Evolutionary conservation across 2,329 filamentous ascomycete genomes (phyloP).

Genomic region (Grosmannia penicillata): DNA sequence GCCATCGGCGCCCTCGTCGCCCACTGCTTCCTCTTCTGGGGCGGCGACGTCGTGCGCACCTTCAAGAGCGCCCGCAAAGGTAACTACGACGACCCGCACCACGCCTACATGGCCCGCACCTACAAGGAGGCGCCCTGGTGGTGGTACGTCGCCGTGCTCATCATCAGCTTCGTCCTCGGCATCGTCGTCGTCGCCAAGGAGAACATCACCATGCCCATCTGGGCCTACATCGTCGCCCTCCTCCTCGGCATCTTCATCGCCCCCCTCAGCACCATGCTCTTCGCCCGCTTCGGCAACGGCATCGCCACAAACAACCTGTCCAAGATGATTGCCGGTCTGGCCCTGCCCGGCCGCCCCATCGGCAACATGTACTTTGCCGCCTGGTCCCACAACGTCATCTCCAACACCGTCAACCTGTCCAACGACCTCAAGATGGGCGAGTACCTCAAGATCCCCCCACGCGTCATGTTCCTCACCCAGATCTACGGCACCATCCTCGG

Average conservation of each 20-base stretch:
- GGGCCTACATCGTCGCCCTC: conserved; percentile 31
- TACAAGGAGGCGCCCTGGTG: conserved; percentile 35
- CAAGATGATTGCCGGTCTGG: conserved; percentile 38
- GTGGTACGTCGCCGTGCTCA: conserved; percentile 29
- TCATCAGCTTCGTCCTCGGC: conserved; percentile 29
- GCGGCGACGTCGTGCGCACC: conserved; percentile 31
- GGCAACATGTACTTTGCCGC: conserved; percentile 44
- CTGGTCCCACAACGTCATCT: conserved; percentile 43
- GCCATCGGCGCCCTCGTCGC: conserved; percentile 40
- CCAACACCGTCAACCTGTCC: conserved; percentile 31
- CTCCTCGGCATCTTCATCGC: conserved; percentile 31
- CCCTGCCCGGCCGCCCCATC: conserved; percentile 33
- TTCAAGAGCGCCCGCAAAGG: conserved; percentile 30
- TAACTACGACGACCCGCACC: conserved; percentile 33
- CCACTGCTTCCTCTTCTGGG: conserved; percentile 40
- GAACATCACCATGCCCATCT: conserved; percentile 28
- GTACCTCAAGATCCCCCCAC: conserved; percentile 43
- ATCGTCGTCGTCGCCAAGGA: conserved; percentile 29
- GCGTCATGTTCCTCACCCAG: conserved; percentile 39
- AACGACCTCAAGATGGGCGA: conserved; percentile 43
- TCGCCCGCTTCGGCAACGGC: conserved; percentile 37
- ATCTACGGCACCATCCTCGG: conserved; percentile 40
- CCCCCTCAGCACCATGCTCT: conserved; percentile 36
- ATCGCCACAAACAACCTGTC: conserved; percentile 44
- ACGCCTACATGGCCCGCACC: conserved; percentile 33